Evolutionary conservation across 345 rosid genomes (phyloP).

Genomic region (Syzygium grande): DNA sequence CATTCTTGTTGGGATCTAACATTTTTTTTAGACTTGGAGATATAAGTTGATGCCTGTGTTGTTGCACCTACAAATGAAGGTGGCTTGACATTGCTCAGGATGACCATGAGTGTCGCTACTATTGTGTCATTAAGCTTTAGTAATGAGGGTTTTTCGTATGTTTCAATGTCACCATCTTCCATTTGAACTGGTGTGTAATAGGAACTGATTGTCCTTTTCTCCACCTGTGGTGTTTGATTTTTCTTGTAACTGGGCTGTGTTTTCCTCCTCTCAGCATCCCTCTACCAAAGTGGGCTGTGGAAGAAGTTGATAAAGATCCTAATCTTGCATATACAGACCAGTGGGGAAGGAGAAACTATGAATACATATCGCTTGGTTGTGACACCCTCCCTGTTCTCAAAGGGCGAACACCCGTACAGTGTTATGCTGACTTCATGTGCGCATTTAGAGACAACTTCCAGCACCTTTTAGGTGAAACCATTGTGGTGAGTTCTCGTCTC

Average conservation of each 20-base stretch:
- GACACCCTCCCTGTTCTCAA: slow-evolving; percentile 82
- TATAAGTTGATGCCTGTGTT: neutral
- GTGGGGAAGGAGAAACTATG: slow-evolving; percentile 95
- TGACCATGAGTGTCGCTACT: neutral
- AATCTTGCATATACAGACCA: slow-evolving; percentile 97
- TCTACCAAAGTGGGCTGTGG: slow-evolving; percentile 80
- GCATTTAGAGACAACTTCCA: slow-evolving; percentile 81
- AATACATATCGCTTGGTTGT: slow-evolving; percentile 83
- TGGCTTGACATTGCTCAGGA: neutral
- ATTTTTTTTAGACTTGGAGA: neutral
- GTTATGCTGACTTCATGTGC: slow-evolving; percentile 91
- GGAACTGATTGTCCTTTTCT: neutral
- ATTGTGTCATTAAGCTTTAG: neutral
- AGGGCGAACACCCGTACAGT: slow-evolving; percentile 88
- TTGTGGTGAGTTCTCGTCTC: slow-evolving; percentile 49
- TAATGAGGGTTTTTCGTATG: neutral
- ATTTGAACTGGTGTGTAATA: neutral
- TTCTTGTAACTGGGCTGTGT: neutral
- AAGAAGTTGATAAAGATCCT: slow-evolving; percentile 62
- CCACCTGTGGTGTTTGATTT: neutral
- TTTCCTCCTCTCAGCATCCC: slow-evolving; percentile 46
- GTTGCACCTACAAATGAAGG: neutral
- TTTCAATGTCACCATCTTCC: neutral
- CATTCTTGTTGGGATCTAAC: neutral
- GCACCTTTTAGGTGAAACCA: slow-evolving; percentile 77